Conservation (phyloP, 129 eudicot genomes). For the Helianthus annuus region HanXRQr2.0-SUNRISE NC_035440.2:161951943-161952442, state of each 20-base stretch:
- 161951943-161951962: too few relatives aligned
- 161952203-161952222: conserved; percentile 99
- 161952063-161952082: too few relatives aligned
- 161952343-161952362: conserved; percentile 81
- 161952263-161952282: conserved; percentile 92
- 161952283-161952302: conserved; percentile 68
- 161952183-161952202: conserved; percentile 82
- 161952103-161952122: too few relatives aligned
- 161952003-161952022: too few relatives aligned
- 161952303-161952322: conserved; percentile 77
- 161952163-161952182: conserved; percentile 46
- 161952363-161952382: conserved; percentile 92
- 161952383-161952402: conserved; percentile 75
- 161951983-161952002: too few relatives aligned
- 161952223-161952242: conserved; percentile 88
- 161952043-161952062: too few relatives aligned
- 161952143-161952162: too few relatives aligned
- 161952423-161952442: conserved; percentile 61
- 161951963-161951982: too few relatives aligned
- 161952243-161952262: conserved; percentile 96
- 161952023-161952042: too few relatives aligned
- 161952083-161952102: too few relatives aligned
- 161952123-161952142: too few relatives aligned
- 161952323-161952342: conserved; percentile 78
- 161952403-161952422: conserved; percentile 77